phyloP scores from a whole-genome alignment of 371 early-diverging fungal species.

The Phascolomyces articulosus region DNA sequence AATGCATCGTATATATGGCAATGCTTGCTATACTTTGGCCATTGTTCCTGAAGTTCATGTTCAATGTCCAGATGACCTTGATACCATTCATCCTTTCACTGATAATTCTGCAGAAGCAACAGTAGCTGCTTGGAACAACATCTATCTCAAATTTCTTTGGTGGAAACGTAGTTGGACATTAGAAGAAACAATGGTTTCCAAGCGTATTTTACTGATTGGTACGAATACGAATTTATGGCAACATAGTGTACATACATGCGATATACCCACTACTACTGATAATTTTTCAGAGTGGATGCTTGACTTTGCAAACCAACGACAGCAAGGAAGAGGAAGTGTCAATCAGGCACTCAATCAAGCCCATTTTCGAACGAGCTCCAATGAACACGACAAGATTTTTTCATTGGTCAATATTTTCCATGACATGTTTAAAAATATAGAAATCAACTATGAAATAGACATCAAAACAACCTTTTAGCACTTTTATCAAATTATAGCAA shows the following conservation, averaged over 20 bases:
- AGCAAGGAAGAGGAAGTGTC: too few species aligned
- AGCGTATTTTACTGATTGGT: background rate
- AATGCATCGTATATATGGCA: background rate
- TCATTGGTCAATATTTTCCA: background rate
- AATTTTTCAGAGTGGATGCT: background rate
- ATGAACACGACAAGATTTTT: background rate
- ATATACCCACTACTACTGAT: background rate
- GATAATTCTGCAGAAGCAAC: too few species aligned
- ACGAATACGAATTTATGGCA: background rate
- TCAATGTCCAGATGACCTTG: background rate
- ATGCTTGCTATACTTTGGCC: background rate
- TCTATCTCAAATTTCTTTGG: too few species aligned
- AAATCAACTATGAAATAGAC: background rate
- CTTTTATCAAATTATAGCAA: background rate
- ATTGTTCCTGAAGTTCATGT: background rate
- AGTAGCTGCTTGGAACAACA: background rate
- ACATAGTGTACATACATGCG: background rate
- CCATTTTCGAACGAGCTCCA: slow-evolving; percentile 68
- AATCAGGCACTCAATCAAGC: slow-evolving; percentile 72
- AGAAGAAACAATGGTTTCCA: background rate
- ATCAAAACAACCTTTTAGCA: background rate
- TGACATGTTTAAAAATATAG: background rate
- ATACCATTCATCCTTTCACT: background rate
- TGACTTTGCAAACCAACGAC: background rate
- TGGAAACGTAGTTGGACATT: background rate